Evolutionary conservation across 2,329 filamentous ascomycete species (phyloP).

Genomic region (Aureobasidium sp.): DNA sequence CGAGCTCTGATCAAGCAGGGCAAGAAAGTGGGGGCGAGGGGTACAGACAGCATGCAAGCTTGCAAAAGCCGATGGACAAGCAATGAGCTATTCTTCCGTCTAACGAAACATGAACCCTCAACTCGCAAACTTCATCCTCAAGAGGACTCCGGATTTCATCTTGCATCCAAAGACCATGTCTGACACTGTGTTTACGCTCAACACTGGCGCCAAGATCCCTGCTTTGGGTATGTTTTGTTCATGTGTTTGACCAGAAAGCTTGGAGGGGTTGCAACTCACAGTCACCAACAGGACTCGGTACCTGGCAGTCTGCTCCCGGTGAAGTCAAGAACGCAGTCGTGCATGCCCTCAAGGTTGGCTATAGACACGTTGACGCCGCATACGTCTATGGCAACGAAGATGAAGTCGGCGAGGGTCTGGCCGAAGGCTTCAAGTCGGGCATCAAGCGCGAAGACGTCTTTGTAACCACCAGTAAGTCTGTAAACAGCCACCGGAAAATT

Average conservation of each 20-base stretch:
- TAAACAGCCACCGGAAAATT: background rate
- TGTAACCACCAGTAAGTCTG: constrained; percentile 60
- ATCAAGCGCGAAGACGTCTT: constrained; percentile 72
- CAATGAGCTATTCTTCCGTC: background rate
- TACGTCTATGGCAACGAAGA: constrained; percentile 77
- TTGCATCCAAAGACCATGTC: constrained; percentile 25
- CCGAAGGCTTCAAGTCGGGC: constrained; percentile 61
- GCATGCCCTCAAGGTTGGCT: constrained; percentile 43
- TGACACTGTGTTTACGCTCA: constrained; percentile 29
- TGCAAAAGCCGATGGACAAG: constrained; percentile 13
- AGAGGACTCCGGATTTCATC: constrained; percentile 24
- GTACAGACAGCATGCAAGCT: background rate
- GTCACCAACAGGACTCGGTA: constrained; percentile 24
- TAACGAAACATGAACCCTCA: constrained; percentile 24
- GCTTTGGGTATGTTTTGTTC: constrained; percentile 28
- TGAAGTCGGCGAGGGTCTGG: constrained; percentile 72
- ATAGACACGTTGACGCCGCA: constrained; percentile 59
- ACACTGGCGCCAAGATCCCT: constrained; percentile 34
- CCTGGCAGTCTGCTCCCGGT: constrained; percentile 35
- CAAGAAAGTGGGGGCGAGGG: constrained; percentile 13
- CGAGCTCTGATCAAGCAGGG: too few relatives aligned
- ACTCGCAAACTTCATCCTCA: constrained; percentile 27
- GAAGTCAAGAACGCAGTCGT: constrained; percentile 43
- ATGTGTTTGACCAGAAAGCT: too few relatives aligned
- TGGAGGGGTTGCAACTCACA: too few relatives aligned